Percentiles rank a stretch among this genome's conserved stretches.
Conservation (phyloP, 495 filamentous ascomycete genomes). For the Achaetomiella virescens region DNA sequence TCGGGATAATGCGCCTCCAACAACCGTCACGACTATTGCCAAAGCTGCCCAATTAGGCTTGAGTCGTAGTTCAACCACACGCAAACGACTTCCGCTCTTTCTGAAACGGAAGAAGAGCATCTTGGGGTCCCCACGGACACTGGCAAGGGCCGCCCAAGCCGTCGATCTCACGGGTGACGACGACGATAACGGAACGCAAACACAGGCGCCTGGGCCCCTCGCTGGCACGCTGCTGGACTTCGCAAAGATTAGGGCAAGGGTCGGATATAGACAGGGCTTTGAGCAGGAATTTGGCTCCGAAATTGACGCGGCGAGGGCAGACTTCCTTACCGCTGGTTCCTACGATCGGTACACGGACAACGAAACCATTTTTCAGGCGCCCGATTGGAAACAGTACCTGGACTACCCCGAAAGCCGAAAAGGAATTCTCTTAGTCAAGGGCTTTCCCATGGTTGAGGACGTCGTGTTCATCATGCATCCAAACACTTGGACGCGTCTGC, state of each 20-base stretch:
- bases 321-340: not conserved
- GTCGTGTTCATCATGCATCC: constrained; percentile 20
- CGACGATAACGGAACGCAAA: not conserved
- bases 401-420: not conserved
- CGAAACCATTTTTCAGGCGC: not conserved
- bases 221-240: not conserved
- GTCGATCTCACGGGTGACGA: not conserved
- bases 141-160: not conserved
- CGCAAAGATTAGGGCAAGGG: not conserved
- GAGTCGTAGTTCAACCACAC: not conserved
- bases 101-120: not conserved
- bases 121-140: not conserved
- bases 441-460: constrained; percentile 19
- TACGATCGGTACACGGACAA: constrained; percentile 2
- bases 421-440: not conserved
- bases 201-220: not conserved
- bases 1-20: not conserved
- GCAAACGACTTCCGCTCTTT: not conserved
- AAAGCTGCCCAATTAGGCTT: not conserved
- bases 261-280: not conserved
- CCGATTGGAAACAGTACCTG: not conserved
- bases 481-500: constrained; percentile 4
- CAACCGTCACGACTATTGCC: too few species aligned
- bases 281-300: not conserved
- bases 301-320: not conserved